A percentile compares a stretch with the other conserved stretches of the same genome.
phyloP scores from a whole-genome alignment of 306 rosid species.

The Quercus mongolica region DNA sequence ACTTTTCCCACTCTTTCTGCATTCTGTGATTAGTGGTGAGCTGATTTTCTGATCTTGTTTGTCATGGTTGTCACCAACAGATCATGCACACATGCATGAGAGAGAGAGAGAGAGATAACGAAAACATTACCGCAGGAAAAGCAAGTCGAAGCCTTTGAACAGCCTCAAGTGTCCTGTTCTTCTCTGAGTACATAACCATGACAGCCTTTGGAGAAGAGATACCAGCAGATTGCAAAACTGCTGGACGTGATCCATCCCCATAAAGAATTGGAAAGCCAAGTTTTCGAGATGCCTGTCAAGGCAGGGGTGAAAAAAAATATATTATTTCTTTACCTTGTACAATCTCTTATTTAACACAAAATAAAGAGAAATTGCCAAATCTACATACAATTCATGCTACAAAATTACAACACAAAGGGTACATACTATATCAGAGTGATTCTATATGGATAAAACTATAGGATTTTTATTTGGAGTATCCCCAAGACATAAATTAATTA shows the following conservation, averaged over 20 bases:
- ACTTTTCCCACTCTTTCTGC: not conserved
- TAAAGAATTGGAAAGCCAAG: slow-evolving; percentile 84
- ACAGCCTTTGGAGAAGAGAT: slow-evolving; percentile 91
- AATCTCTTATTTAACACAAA: not conserved
- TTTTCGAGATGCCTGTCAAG: slow-evolving; percentile 62
- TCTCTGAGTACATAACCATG: slow-evolving; percentile 83
- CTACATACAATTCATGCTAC: not conserved
- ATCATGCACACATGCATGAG: too few species aligned
- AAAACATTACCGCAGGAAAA: slow-evolving; percentile 75
- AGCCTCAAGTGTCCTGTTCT: slow-evolving; percentile 59
- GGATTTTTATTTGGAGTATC: too few species aligned
- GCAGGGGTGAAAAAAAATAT: slow-evolving; percentile 13
- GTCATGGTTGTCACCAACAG: not conserved
- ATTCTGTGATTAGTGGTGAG: too few species aligned
- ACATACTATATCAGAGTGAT: not conserved
- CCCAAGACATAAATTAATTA: not conserved
- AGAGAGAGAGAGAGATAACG: not conserved
- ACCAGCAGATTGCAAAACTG: slow-evolving; percentile 92
- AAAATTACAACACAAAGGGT: not conserved
- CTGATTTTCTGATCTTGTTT: not conserved
- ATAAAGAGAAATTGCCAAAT: not conserved
- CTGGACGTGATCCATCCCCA: slow-evolving; percentile 92
- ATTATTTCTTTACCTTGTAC: not conserved
- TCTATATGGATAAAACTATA: not conserved
- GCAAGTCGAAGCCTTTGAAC: slow-evolving; percentile 76